Base-by-base conservation (phyloP, 1,139 yeast genomes). In the Magnusiomyces ingens region DNA sequence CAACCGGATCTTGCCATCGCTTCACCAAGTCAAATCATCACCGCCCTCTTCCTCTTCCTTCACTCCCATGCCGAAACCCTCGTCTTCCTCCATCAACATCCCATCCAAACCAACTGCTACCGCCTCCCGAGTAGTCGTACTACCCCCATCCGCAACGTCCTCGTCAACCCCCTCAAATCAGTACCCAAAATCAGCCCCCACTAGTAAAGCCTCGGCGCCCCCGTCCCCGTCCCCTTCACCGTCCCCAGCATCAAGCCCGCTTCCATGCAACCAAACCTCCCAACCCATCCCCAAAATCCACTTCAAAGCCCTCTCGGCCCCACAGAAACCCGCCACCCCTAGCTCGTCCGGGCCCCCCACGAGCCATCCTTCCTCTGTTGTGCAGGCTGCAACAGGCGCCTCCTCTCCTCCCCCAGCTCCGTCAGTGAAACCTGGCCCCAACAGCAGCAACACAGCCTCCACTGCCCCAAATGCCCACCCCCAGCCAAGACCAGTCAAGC, bases 31-130 rank as follows among this genome's bases (percentile, higher is more conserved):
- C 12, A 32, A 26, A 43, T 15, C 42, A 15, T 26, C 48, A 35
- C 8, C 11, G 19, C 35, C 42, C 18, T 38, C 49, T 19, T 15
- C 44, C 5, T 29, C 45, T 11, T 22, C 45, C 15, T 22, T 45
- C 40, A 19, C 48, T 13, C 19, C 15, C n/a, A 2, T 44, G 32
- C 21, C 19, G n/a, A 19, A 35, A 38, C 18, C 51, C 42, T 42
- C 42, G 35, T 5, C 42, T 38, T 10, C 37, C 45, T 42, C 45
- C 48, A 6, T 45, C 48, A 11, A 29, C 48, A n/a, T n/a, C n/a
- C n/a, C n/a, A n/a, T n/a, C n/a, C n/a, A n/a, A n/a, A n/a, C n/a
- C n/a, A n/a, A n/a, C n/a, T n/a, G n/a, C n/a, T 32, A 45, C 37
- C 4, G n/a, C 48, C 15, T n/a, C n/a, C n/a, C n/a, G n/a, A n/a